These are phyloP conservation scores for Stephania yunnanensis DNA, from an alignment of 164 flowering plant species.

Conservation along the genomic window DNA sequence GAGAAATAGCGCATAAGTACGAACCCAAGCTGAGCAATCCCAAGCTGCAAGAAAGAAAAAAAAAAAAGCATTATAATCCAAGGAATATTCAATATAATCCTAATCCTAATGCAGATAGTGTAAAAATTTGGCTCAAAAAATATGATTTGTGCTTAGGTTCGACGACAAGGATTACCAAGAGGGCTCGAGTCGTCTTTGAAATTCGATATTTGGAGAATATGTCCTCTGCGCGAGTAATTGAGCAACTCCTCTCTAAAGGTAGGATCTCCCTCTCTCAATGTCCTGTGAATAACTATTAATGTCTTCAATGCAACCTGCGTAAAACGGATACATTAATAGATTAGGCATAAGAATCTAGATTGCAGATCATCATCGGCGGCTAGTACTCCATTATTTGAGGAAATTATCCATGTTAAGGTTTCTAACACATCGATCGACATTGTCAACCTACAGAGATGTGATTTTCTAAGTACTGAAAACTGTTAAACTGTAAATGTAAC, in stretches of 20 bases:
- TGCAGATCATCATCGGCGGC: neutral
- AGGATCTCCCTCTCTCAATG: conserved; percentile 94
- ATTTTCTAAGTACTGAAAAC: too few relatives aligned
- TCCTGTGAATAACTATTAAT: conserved; percentile 88
- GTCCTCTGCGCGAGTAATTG: conserved; percentile 58
- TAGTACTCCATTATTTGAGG: neutral
- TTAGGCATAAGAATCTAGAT: neutral
- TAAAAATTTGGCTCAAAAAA: neutral
- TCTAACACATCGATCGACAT: too few relatives aligned
- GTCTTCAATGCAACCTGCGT: conserved; percentile 88
- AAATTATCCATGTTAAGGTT: neutral
- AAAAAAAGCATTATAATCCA: neutral
- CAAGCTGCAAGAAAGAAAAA: conserved; percentile 53
- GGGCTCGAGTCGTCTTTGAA: conserved; percentile 97
- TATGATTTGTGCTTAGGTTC: neutral
- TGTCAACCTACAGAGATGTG: too few relatives aligned
- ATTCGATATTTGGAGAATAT: conserved; percentile 74
- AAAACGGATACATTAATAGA: neutral
- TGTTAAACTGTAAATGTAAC: too few relatives aligned
- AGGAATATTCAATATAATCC: too few relatives aligned
- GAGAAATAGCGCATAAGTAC: conserved; percentile 89
- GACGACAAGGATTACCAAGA: conserved; percentile 44
- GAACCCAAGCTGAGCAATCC: conserved; percentile 99
- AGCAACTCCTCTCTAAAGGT: conserved; percentile 91
- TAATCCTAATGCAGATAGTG: neutral